Evolutionary conservation across 139 green algal species (phyloP).

Genomic region (Haematococcus lacustris): DNA sequence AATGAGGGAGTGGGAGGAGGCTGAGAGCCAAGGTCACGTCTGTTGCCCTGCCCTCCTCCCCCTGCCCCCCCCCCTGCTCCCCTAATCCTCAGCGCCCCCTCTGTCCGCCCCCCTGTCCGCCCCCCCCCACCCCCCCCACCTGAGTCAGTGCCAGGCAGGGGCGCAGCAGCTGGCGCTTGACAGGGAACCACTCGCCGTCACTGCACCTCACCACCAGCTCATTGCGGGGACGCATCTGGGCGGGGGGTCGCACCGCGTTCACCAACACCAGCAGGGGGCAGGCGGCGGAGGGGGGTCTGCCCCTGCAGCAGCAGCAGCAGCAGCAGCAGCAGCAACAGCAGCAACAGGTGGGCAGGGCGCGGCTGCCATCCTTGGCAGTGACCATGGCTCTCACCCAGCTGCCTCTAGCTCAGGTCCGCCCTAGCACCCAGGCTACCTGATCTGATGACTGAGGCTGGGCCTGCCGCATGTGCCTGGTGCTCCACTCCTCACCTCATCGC

Average conservation of each 20-base stretch:
- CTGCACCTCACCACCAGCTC: constrained; percentile 32
- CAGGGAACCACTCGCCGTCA: constrained; percentile 61
- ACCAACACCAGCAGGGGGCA: not conserved
- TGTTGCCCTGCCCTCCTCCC: no score
- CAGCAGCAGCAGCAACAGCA: not conserved
- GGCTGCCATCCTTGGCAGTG: constrained; percentile 6
- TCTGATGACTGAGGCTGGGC: no score
- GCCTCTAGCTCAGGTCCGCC: no score
- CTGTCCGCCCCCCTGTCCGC: no score
- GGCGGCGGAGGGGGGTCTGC: not conserved
- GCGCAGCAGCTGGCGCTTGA: constrained; percentile 54
- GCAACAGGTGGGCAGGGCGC: constrained; percentile 2
- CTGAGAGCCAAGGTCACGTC: no score
- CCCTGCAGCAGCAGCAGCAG: not conserved
- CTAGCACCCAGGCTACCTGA: no score
- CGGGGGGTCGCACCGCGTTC: constrained; percentile 1
- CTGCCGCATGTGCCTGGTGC: no score
- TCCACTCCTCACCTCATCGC: no score
- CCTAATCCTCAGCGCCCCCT: no score
- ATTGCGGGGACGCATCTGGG: not conserved
- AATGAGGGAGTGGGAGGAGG: no score
- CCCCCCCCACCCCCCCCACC: no score
- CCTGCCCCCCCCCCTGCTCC: no score
- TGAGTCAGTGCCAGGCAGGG: constrained; percentile 61
- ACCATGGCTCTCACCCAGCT: constrained; percentile 1